phyloP scores from a whole-genome alignment of 2,329 filamentous ascomycete genomes.

The Emergomyces africanus region DNA sequence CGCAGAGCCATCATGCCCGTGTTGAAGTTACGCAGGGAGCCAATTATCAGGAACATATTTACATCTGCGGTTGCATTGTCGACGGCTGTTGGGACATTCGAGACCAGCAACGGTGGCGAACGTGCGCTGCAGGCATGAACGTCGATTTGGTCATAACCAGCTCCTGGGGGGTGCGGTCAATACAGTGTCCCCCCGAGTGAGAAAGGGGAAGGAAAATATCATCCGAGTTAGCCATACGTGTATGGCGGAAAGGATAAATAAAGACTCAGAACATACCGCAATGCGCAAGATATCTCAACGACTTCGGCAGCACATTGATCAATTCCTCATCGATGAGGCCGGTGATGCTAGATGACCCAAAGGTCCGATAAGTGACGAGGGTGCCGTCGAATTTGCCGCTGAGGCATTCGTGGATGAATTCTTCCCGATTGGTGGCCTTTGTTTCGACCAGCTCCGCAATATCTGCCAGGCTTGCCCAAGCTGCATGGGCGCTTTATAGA shows the following conservation, averaged over 20 bases:
- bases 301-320: slow-evolving; percentile 37
- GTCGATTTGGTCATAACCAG: slow-evolving; percentile 77
- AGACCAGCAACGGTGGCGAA: slow-evolving; percentile 49
- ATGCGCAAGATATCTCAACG: slow-evolving; percentile 26
- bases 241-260: background rate
- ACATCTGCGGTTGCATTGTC: slow-evolving; percentile 75
- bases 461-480: slow-evolving; percentile 15
- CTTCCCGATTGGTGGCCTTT: slow-evolving; percentile 46
- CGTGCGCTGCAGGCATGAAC: slow-evolving; percentile 56
- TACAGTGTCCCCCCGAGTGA: background rate
- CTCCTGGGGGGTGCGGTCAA: slow-evolving; percentile 32
- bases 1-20: slow-evolving; percentile 53
- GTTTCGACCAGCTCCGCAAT: slow-evolving; percentile 55
- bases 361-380: slow-evolving; percentile 57
- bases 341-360: slow-evolving; percentile 50
- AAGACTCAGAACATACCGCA: slow-evolving; percentile 21
- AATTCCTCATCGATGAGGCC: slow-evolving; percentile 60
- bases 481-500: slow-evolving; percentile 7
- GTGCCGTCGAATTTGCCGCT: slow-evolving; percentile 55
- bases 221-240: background rate
- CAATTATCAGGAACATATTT: slow-evolving; percentile 68
- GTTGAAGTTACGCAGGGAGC: slow-evolving; percentile 63
- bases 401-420: slow-evolving; percentile 57
- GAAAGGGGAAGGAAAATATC: background rate
- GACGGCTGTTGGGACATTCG: slow-evolving; percentile 69